Conservation (phyloP, 2,329 filamentous ascomycete species). For the Colletotrichum sp. region DNA sequence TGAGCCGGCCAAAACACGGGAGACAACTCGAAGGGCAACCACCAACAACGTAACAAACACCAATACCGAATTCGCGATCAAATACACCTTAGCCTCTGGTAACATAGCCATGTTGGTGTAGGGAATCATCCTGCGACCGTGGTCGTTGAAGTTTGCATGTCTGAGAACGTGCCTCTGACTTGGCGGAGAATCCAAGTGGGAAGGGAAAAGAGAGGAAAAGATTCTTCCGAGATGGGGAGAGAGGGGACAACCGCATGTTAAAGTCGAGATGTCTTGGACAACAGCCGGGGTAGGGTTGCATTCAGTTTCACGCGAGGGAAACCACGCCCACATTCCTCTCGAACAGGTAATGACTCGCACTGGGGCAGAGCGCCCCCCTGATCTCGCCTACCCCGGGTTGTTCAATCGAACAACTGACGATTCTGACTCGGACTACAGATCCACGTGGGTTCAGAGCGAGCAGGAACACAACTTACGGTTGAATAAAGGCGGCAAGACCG, state of each 20-base stretch:
- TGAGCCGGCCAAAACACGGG: slow-evolving; percentile 29
- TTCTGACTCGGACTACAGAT: slow-evolving; percentile 1
- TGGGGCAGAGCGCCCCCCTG: not conserved
- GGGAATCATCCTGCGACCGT: not conserved
- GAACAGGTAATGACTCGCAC: slow-evolving; percentile 1
- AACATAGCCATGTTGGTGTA: not conserved
- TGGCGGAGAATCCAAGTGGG: not conserved
- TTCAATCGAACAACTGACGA: not conserved
- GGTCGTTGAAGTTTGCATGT: not conserved
- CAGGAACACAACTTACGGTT: not conserved
- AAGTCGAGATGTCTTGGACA: not conserved
- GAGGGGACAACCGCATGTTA: not conserved
- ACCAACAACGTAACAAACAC: slow-evolving; percentile 24
- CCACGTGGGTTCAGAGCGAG: not conserved
- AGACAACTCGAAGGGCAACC: slow-evolving; percentile 30
- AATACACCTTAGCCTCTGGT: slow-evolving; percentile 25
- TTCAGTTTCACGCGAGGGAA: not conserved
- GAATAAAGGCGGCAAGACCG: not conserved
- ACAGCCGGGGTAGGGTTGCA: not conserved
- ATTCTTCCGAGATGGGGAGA: not conserved
- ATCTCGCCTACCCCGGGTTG: slow-evolving; percentile 2
- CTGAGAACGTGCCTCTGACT: not conserved
- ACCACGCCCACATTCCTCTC: not conserved
- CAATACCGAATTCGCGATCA: slow-evolving; percentile 28
- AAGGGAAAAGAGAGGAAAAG: not conserved